Conservation (phyloP, 2,329 filamentous ascomycete species). For the Aureobasidium lini region DNA sequence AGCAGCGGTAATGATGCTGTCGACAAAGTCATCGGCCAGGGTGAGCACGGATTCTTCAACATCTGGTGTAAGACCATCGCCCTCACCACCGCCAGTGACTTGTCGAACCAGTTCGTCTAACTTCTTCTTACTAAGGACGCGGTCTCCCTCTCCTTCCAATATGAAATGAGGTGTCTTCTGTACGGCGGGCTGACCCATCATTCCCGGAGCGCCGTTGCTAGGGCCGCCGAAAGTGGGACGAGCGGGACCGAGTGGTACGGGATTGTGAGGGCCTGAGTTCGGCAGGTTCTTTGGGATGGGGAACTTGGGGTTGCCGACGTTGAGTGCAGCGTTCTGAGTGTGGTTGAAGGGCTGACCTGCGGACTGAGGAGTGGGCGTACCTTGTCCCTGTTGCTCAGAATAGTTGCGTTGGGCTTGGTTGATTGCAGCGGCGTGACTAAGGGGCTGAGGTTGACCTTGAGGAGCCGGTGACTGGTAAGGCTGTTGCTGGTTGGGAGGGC, state of each 20-base stretch:
- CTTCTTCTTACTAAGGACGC: conserved; percentile 95
- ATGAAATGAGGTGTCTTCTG: conserved; percentile 74
- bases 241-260: conserved; percentile 62
- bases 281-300: conserved; percentile 71
- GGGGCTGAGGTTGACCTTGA: conserved; percentile 21
- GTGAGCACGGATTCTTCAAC: conserved; percentile 90
- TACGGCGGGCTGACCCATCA: conserved; percentile 81
- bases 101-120: conserved; percentile 91
- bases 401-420: conserved; percentile 16
- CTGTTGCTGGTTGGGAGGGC: conserved; percentile 16
- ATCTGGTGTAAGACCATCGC: conserved; percentile 73
- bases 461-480: conserved; percentile 23
- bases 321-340: conserved; percentile 19
- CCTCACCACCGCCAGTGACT: conserved; percentile 74
- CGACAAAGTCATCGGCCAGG: conserved; percentile 90
- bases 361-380: conserved; percentile 18
- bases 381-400: conserved; percentile 16
- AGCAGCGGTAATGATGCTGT: conserved; percentile 77
- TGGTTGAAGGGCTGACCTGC: conserved; percentile 15
- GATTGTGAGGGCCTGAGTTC: conserved; percentile 61
- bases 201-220: conserved; percentile 62
- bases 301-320: conserved; percentile 56
- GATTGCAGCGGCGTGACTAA: conserved; percentile 20
- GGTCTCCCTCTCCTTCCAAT: conserved; percentile 84
- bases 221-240: conserved; percentile 76